phyloP scores from a whole-genome alignment of 2,329 filamentous ascomycete genomes.

The Xylariaceae sp. region DNA sequence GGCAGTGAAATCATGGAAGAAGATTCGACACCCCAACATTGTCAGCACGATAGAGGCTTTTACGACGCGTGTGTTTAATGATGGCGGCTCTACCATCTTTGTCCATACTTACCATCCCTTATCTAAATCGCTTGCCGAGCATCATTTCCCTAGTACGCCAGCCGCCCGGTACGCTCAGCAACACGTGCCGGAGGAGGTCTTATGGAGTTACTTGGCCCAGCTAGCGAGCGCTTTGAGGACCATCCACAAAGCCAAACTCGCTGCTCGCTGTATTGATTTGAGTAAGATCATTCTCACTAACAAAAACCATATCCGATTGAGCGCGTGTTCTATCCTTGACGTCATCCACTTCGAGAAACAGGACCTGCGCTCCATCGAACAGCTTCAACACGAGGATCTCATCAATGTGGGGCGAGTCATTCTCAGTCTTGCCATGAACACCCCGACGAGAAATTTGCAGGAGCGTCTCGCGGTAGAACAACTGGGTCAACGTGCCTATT shows the following conservation, averaged over 20 bases:
- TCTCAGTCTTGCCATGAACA: conserved; percentile 74
- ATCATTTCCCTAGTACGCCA: conserved; percentile 59
- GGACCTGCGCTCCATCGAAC: conserved; percentile 52
- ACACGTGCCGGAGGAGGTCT: conserved; percentile 63
- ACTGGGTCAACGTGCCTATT: conserved; percentile 67
- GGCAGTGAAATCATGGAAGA: conserved; percentile 84
- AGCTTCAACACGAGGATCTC: conserved; percentile 86
- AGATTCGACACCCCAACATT: conserved; percentile 74
- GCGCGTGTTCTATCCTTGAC: conserved; percentile 84
- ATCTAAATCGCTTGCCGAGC: conserved; percentile 83
- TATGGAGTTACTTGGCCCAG: conserved; percentile 93
- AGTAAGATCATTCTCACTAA: conserved; percentile 88
- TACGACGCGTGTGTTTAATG: conserved; percentile 86
- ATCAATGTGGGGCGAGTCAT: conserved; percentile 79
- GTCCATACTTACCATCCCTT: conserved; percentile 91
- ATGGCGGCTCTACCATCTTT: conserved; percentile 90
- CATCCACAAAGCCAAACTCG: conserved; percentile 76
- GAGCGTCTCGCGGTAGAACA: conserved; percentile 72
- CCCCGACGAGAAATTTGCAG: conserved; percentile 46
- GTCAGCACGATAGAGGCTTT: conserved; percentile 90
- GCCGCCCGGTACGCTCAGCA: conserved; percentile 44
- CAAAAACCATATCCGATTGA: conserved; percentile 84
- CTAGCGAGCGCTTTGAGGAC: conserved; percentile 82
- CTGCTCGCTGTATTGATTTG: conserved; percentile 79
- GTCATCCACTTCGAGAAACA: conserved; percentile 77